Percentiles rank a stretch among this genome's conserved stretches.
phyloP scores from a whole-genome alignment of 345 rosid species.

The Turritis glabra region DNA sequence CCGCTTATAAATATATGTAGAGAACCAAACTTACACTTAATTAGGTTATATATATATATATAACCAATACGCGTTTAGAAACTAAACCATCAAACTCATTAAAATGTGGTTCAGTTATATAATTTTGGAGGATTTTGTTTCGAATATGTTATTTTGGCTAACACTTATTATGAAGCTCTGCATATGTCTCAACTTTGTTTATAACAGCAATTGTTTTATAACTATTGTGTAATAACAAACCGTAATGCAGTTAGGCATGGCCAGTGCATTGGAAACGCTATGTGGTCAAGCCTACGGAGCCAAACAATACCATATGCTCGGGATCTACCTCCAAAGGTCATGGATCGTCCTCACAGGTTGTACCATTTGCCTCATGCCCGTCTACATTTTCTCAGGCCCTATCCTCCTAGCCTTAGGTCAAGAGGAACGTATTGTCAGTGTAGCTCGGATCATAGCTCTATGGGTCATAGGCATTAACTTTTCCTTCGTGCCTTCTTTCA shows the following conservation, averaged over 20 bases:
- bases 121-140: neutral
- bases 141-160: neutral
- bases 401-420: slow-evolving; percentile 61
- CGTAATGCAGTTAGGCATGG: slow-evolving; percentile 72
- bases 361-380: slow-evolving; percentile 52
- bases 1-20: neutral
- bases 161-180: neutral
- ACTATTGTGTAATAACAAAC: neutral
- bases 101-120: neutral
- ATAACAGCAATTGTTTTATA: neutral
- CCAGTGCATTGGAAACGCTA: slow-evolving; percentile 75
- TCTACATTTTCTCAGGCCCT: slow-evolving; percentile 54
- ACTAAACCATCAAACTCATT: neutral
- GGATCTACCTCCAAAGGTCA: slow-evolving; percentile 79
- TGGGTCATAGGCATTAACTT: slow-evolving; percentile 59
- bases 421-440: slow-evolving; percentile 46
- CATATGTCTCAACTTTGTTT: neutral
- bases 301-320: slow-evolving; percentile 75
- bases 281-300: slow-evolving; percentile 90
- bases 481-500: slow-evolving; percentile 48
- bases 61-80: neutral
- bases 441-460: slow-evolving; percentile 47
- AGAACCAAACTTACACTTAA: neutral
- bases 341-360: slow-evolving; percentile 56
- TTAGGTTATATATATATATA: neutral